Evolutionary conservation across 176 grass and related monocot genomes (phyloP), one percentile per base, ranked within the genome.

Genomic region (Microstegium vimineum): DNA sequence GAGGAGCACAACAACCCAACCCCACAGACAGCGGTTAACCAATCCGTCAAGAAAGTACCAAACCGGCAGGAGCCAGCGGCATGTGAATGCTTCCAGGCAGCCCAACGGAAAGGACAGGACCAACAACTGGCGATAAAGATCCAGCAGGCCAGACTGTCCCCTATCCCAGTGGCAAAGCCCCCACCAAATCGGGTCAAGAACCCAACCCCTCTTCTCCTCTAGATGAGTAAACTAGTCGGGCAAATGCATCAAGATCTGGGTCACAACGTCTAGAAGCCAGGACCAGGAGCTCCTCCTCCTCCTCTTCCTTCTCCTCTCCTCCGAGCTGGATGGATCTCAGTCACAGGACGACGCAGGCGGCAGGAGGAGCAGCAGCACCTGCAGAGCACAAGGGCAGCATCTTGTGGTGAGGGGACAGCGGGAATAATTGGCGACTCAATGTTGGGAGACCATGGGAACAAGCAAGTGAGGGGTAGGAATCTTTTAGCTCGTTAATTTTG

Each of bases 371-470:
- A 75, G 82, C 74, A 80, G 74, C 62, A 64, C 82, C 86, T 80
- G 80, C 79, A 89, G 41, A 93, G 85, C 74, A 93, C 85, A 97
- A 97, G 82, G 89, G 73, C 86, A 88, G 91, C 81, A 94, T 90
- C 89, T 91, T 62, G 86, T 54, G 82, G 90, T 80, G 34, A 86
- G 89, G 89, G 88, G 89, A 91, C 94, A 94, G 47, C 40, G 30
- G 59, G 91, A 92, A 94, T 97, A 90, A 86, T 94, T 85, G 67
- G 25, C 73, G 69, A 86, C 72, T 82, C 86, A 85, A 86, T 83
- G 91, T 90, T 89, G 94, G 89, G 94, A 89, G 94, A 97, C 89
- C 91, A 90, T 81, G 89, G 83, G 74, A 86, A 97, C 91, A 94
- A 84, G 75, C 74, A 71, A 83, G 82, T 74, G 84, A 89, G 71